phyloP scores from a whole-genome alignment of 2,329 filamentous ascomycete species.

The Sordariomycetes sp. region DNA sequence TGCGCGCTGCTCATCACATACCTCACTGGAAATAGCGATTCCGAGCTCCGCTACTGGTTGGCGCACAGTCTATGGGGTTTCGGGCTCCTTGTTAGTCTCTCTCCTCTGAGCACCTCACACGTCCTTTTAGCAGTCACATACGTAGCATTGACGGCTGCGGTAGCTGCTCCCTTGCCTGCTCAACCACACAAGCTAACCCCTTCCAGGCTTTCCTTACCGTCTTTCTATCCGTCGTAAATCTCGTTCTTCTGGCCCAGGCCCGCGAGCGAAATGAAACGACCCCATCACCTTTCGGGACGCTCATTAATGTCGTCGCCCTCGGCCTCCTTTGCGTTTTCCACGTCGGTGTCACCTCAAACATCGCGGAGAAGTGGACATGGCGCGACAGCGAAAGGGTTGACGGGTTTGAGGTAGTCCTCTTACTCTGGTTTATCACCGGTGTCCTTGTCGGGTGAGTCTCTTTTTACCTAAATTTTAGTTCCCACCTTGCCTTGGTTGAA shows the following conservation, averaged over 20 bases:
- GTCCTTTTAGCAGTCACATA: too few relatives aligned
- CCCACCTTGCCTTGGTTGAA: too few relatives aligned
- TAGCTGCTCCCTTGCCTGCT: not conserved
- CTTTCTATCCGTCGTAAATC: not conserved
- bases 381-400: too few relatives aligned
- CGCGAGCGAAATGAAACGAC: not conserved
- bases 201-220: not conserved
- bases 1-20: not conserved
- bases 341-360: not conserved
- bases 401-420: not conserved
- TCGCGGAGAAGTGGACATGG: too few relatives aligned
- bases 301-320: not conserved
- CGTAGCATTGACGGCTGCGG: too few relatives aligned
- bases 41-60: not conserved
- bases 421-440: not conserved
- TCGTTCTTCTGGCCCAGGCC: not conserved
- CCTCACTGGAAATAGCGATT: not conserved
- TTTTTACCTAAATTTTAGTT: too few relatives aligned
- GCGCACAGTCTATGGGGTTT: too few relatives aligned
- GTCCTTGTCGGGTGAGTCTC: not conserved
- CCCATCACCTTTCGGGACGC: not conserved
- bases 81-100: too few relatives aligned
- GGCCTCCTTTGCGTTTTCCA: not conserved
- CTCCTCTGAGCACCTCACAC: too few relatives aligned
- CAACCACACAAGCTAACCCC: not conserved